Evolutionary conservation across 495 filamentous ascomycete species (phyloP), one percentile per base, ranked within the genome.

Genomic region (Aspergillus sclerotioniger): DNA sequence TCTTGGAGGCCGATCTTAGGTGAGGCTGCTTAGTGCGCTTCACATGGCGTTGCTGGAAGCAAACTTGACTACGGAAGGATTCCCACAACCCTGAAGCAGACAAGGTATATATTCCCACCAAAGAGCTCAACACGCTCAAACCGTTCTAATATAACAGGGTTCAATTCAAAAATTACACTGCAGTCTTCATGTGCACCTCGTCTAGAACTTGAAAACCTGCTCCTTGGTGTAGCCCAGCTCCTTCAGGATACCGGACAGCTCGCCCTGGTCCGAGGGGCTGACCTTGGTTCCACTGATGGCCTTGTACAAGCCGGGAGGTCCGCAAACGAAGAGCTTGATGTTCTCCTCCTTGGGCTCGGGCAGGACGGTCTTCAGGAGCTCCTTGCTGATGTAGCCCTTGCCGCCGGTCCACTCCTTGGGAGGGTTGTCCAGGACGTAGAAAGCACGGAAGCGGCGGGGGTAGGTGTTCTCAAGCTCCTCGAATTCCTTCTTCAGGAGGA

Each of bases 181-280:
- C 9, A 13, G 37, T 15, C 13, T 41, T 32, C 37, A 54, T 29
- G 29, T 16, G 47, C 31, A 45, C 61, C 43, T 55, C 20, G 43
- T 73, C 66, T 90, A 98, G 72, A 98, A 98, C 82, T 98, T 98
- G 80, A 89, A 98, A 25, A 98, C 95, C 80, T 98, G 95, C 46
- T 97, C 94, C 76, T 90, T 80, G 55, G 66, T 81, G 78, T 97
- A 98, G 16, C 94, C 94, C 51, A 98, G 74, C 70, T 98, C 91
- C 82, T 91, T 89, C 66, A 98, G 75, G 62, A 86, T 71, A 55
- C 94, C 94, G 6, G 75, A 75, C 39, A 98, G 76, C 81, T 98
- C 94, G 46, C 94, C 94, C 76, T 98, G 94, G 67, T 98, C 92
- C 58, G 80, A 76, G 9, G 93, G 93, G 68, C 86, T 91, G 72